Evolutionary conservation across 257 asterid genomes (phyloP), one percentile per base, ranked within the genome.

Genomic region (Rehmannia glutinosa): DNA sequence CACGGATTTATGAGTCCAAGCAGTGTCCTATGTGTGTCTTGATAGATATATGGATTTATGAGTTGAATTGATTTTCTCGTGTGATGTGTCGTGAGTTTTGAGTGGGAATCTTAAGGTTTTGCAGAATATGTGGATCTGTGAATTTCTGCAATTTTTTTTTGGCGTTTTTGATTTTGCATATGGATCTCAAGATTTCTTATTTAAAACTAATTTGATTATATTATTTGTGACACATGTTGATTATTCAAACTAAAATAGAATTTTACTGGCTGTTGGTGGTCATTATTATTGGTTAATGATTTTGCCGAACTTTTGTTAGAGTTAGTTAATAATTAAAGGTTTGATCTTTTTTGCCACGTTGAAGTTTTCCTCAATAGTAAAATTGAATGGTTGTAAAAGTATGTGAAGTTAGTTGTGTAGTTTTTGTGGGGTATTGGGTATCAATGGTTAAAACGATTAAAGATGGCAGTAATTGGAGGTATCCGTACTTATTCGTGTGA

Each of bases 101-200:
- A 12, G 59, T 73, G 62, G 59, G 49, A 15, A 28, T 27, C 41
- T 49, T 47, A 20, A 49, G 64, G 16, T 49, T 45, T 56, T 25
- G 36, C 36, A 8, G 55, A 62, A 32, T 28, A 46, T 41, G 20
- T 32, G 71, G 73, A 72, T 72, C 76, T 68, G 71, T 68, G 57
- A 21, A 20, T 72, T 61, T 43, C 12, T 49, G 70, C 66, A 21
- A 17, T 9, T 42, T 27, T 38, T 27, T 36, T 39, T 36, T 28
- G 41, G 30, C 30, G 20, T 67, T 10, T 46, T 16, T 56, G 21
- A 25, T 4, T 33, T 45, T 42, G 59, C 57, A 12, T 54, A 56
- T 64, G 56, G 70, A 51, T 69, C 71, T 68, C 41, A 39, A 20
- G 66, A 20, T 46, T 55, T 52, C 19, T 1, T 53, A 13, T 39